phyloP scores from a whole-genome alignment of 345 rosid genomes.

The Viola odorata region DNA sequence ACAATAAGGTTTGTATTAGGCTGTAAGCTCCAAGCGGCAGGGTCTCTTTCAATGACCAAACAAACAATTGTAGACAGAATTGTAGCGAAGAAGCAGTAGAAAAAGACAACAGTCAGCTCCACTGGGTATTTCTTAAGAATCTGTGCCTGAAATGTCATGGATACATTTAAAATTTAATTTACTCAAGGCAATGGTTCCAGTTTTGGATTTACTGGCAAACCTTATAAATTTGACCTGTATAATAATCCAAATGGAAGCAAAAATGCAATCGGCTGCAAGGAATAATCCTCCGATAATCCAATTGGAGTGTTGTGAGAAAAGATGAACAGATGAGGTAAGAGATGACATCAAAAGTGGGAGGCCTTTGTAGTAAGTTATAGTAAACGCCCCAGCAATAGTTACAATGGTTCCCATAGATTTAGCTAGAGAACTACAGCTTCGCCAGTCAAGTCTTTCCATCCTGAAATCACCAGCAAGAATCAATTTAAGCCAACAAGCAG shows the following conservation, averaged over 20 bases:
- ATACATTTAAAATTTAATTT: background rate
- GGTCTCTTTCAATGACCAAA: slow-evolving; percentile 24
- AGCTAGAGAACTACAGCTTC: slow-evolving; percentile 46
- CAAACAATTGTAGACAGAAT: slow-evolving; percentile 21
- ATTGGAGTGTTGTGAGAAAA: slow-evolving; percentile 24
- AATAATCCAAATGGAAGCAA: slow-evolving; percentile 37
- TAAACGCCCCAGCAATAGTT: slow-evolving; percentile 53
- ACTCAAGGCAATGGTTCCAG: background rate
- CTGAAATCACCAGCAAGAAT: slow-evolving; percentile 23
- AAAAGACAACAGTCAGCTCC: slow-evolving; percentile 22
- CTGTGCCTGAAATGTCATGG: slow-evolving; percentile 3
- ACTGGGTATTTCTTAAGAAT: slow-evolving; percentile 28
- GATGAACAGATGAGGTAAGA: slow-evolving; percentile 12
- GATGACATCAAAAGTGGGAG: slow-evolving; percentile 22
- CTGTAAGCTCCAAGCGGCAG: slow-evolving; percentile 38
- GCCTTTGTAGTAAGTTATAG: slow-evolving; percentile 61
- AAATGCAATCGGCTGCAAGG: slow-evolving; percentile 44
- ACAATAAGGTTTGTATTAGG: slow-evolving; percentile 24
- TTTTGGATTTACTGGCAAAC: background rate
- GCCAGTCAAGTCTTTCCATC: slow-evolving; percentile 54
- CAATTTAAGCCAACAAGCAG: background rate
- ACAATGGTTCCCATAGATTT: slow-evolving; percentile 53
- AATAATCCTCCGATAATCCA: slow-evolving; percentile 63
- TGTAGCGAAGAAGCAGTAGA: slow-evolving; percentile 19
- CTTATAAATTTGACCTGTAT: slow-evolving; percentile 36